Conservation (phyloP, 345 rosid genomes). For the Sisymbrium altissimum region DNA sequence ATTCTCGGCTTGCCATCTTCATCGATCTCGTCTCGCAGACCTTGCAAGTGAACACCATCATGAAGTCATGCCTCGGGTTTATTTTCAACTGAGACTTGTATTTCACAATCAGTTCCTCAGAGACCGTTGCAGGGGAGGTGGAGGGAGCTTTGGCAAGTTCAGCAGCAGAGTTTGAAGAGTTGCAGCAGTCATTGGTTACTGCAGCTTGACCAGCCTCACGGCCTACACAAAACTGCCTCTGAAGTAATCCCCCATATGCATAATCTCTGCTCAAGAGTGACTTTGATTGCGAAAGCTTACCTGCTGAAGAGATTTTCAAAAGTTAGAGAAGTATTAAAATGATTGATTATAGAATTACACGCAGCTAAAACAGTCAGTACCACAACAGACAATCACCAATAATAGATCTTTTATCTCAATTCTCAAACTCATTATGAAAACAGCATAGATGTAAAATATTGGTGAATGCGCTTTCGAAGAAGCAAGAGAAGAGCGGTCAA, state of each 20-base stretch:
- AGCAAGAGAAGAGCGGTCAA: not conserved
- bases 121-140: not conserved
- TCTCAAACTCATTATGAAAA: not conserved
- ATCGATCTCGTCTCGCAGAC: slow-evolving; percentile 85
- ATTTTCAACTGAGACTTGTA: slow-evolving; percentile 54
- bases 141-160: slow-evolving; percentile 25
- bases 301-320: slow-evolving; percentile 16
- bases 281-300: slow-evolving; percentile 32
- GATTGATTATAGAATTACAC: not conserved
- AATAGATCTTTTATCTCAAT: not conserved
- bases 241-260: slow-evolving; percentile 38
- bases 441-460: not conserved
- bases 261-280: slow-evolving; percentile 37
- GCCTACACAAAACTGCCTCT: slow-evolving; percentile 33
- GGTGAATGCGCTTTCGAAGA: not conserved
- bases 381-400: not conserved
- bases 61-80: slow-evolving; percentile 77
- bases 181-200: slow-evolving; percentile 20
- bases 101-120: slow-evolving; percentile 36
- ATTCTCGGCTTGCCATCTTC: slow-evolving; percentile 67
- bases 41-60: slow-evolving; percentile 82
- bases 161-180: slow-evolving; percentile 19
- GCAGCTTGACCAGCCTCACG: slow-evolving; percentile 22
- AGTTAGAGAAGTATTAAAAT: not conserved
- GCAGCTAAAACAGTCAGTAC: not conserved